Base-by-base conservation (phyloP, 495 filamentous ascomycete genomes). In the Neurospora tetraspora region DNA sequence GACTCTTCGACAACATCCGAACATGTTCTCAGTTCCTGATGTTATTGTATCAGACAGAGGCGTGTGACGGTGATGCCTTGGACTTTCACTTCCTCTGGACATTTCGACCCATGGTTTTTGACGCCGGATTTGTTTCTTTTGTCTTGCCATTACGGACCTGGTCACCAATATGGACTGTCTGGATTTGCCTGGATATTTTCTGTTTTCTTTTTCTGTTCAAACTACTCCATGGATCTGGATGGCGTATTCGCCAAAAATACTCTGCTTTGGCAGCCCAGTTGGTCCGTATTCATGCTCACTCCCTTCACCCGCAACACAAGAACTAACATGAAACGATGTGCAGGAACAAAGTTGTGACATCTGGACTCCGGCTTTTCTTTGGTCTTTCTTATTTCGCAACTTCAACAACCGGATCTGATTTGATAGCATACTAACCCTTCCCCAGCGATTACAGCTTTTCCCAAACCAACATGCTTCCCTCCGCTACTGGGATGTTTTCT, bases 271-370 rank as follows among this genome's bases (percentile, higher is more conserved):
- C 53, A 65, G 53, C 27, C 27, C 53, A 65, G 53, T 65, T 65
- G 75, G 75, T 77, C 70, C 71, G 75, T 77, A 70, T 42, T n/a
- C 69, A 42, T 71, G 70, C 73, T 69, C 14, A 8, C 53, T 27
- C 53, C 53, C 27, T 34, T 65, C 1, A 18, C 53, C 53, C 53
- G 53, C 53, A 71, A 69, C n/a, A 61, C 71, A 14, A 53, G 10
- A 72, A 77, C 75, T 77, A 75, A 80, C 73, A 78, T 76, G 77
- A 69, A 79, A 75, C 73, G 39, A 72, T 68, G 37, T 78, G 76
- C 78, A 85, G 83, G 81, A 82, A 77, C 84, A 84, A 83, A 85
- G 84, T 83, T 86, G 83, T 85, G 77, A 80, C 82, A 82, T 77
- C 73, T 79, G 76, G 79, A 23, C 43, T 69, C 70, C 77, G 75